phyloP scores from a whole-genome alignment of 345 rosid genomes.

The Crucihimalaya himalaica region DNA sequence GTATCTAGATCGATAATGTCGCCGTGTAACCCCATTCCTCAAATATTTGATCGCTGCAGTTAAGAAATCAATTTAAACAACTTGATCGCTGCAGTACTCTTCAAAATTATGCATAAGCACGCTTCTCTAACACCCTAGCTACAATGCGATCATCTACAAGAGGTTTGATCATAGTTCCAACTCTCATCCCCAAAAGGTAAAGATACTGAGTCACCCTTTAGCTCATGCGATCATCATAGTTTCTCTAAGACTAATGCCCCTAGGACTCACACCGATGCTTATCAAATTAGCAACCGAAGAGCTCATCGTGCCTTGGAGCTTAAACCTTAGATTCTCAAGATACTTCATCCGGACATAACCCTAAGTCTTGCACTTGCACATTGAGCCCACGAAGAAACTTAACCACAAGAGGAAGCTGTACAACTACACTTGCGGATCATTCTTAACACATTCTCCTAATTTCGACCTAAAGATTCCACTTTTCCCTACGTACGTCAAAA shows the following conservation, averaged over 20 bases:
- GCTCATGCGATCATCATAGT: too few relatives aligned
- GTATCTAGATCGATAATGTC: conserved; percentile 23
- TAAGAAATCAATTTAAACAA: conserved; percentile 82
- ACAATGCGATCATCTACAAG: background rate
- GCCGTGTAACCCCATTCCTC: conserved; percentile 71
- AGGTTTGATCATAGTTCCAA: background rate
- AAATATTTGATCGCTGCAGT: conserved; percentile 83
- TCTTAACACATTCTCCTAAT: background rate
- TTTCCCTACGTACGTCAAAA: background rate
- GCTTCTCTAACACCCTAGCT: background rate
- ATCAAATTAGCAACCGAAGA: background rate
- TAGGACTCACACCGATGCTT: too few relatives aligned
- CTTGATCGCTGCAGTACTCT: conserved; percentile 66
- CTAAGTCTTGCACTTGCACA: background rate
- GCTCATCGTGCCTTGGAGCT: background rate
- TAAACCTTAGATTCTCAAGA: background rate
- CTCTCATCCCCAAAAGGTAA: background rate
- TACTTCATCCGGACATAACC: background rate
- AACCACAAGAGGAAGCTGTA: background rate
- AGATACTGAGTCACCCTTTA: background rate
- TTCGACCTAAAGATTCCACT: background rate
- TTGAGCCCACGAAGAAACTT: background rate
- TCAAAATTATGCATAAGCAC: background rate
- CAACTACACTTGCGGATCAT: background rate
- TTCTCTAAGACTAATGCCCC: too few relatives aligned